Evolutionary conservation across 78 protist species (phyloP).

Genomic region (Polysphondylium violaceum): DNA sequence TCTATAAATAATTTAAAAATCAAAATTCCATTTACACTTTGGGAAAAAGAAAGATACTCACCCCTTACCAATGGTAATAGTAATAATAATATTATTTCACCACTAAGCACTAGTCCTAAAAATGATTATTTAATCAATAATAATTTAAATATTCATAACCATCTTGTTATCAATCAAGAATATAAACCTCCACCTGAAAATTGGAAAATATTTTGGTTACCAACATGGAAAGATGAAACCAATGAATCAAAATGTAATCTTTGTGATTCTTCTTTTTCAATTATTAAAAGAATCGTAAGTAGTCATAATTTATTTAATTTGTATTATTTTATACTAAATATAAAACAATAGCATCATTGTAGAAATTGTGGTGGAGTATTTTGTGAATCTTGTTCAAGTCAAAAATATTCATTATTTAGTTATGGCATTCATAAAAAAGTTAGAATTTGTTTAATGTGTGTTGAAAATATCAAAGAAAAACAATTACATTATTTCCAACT

Average conservation of each 20-base stretch:
- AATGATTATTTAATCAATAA: neutral
- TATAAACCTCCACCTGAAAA: neutral
- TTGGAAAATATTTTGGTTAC: constrained; percentile 67
- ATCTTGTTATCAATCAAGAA: no score
- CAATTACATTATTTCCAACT: neutral
- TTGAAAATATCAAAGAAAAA: constrained; percentile 16
- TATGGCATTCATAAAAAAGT: constrained; percentile 35
- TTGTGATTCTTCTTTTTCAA: constrained; percentile 36
- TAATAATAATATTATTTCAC: neutral
- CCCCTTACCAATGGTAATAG: no score
- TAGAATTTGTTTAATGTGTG: constrained; percentile 59
- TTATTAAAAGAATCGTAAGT: constrained; percentile 42
- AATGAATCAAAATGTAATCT: constrained; percentile 17
- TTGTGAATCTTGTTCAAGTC: constrained; percentile 68
- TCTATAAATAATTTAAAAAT: constrained; percentile 4
- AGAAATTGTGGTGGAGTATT: constrained; percentile 70
- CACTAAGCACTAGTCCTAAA: neutral
- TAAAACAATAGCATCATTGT: constrained; percentile 76
- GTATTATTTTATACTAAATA: no score
- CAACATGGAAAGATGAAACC: constrained; percentile 60
- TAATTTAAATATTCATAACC: no score
- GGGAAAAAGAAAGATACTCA: no score
- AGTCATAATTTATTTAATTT: no score
- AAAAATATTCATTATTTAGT: neutral
- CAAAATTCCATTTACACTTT: constrained; percentile 2